Evolutionary conservation across 352 stramenopile genomes (phyloP).

Genomic region (Phytophthora sp.): DNA sequence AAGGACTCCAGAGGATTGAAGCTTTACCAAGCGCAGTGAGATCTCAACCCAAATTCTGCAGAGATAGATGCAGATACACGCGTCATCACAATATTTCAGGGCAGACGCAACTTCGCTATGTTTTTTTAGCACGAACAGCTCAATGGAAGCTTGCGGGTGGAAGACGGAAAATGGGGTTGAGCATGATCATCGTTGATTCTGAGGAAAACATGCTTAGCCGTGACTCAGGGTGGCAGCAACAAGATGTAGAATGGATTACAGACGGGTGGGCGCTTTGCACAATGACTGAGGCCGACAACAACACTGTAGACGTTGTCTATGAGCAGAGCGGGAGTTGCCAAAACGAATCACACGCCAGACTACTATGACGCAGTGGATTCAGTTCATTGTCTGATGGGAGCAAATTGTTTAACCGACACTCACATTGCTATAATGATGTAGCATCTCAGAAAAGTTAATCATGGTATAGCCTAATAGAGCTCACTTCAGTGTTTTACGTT

Average conservation of each 20-base stretch:
- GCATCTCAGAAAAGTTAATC: too few species aligned
- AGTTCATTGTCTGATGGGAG: constrained; percentile 54
- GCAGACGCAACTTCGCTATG: constrained; percentile 1
- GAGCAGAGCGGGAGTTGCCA: constrained; percentile 30
- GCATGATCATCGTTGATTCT: constrained; percentile 28
- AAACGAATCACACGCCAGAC: constrained; percentile 40
- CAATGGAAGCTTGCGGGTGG: not conserved
- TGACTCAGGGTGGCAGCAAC: not conserved
- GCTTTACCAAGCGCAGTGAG: constrained; percentile 7
- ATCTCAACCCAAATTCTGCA: constrained; percentile 23
- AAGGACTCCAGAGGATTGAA: constrained; percentile 12
- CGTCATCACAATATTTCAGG: constrained; percentile 25
- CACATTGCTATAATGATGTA: too few species aligned
- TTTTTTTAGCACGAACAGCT: constrained; percentile 3
- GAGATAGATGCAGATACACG: constrained; percentile 11
- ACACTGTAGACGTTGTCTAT: constrained; percentile 29
- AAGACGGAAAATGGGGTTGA: constrained; percentile 11
- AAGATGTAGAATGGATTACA: constrained; percentile 21
- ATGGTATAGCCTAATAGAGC: too few species aligned
- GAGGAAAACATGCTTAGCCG: constrained; percentile 22
- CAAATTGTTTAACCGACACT: constrained; percentile 34
- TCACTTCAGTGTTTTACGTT: too few species aligned
- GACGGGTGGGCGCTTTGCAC: constrained; percentile 24
- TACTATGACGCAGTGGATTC: constrained; percentile 45
- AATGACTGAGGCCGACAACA: constrained; percentile 21